Percentiles rank a stretch among this genome's conserved stretches.
phyloP scores from a whole-genome alignment of 2,329 filamentous ascomycete genomes.

The Magnaporthiopsis rhizophila region DNA sequence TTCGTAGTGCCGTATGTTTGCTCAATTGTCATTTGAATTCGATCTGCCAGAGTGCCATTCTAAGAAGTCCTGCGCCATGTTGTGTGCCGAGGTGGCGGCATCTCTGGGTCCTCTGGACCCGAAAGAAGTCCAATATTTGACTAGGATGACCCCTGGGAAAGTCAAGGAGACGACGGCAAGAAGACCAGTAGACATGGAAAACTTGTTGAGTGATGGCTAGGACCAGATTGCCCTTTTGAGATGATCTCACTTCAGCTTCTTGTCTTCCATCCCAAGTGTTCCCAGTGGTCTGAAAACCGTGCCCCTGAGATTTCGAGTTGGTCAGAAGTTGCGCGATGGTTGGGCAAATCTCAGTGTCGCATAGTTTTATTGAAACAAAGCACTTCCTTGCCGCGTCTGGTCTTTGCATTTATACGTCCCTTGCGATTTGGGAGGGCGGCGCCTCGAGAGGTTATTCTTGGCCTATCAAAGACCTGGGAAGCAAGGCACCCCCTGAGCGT shows the following conservation, averaged over 20 bases:
- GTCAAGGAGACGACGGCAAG: neutral
- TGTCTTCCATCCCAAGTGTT: neutral
- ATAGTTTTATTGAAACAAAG: neutral
- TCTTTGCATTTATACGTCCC: neutral
- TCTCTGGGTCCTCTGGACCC: neutral
- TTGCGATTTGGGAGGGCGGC: neutral
- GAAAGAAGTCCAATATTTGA: too few species aligned
- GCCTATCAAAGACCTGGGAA: neutral
- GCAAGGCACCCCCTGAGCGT: neutral
- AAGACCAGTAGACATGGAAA: neutral
- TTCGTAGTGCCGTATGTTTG: neutral
- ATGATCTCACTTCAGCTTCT: neutral
- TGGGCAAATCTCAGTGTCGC: neutral
- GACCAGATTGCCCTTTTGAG: neutral
- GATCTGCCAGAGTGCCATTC: neutral
- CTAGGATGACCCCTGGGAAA: neutral
- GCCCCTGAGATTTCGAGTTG: neutral
- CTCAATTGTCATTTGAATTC: neutral
- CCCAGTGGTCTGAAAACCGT: neutral
- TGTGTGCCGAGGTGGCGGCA: neutral
- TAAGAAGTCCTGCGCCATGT: neutral
- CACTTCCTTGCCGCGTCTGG: neutral
- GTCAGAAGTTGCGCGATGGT: neutral
- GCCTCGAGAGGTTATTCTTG: neutral
- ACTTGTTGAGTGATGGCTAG: neutral